Base-by-base conservation (phyloP, 192 early-diverging fungal genomes). In the Entomortierella chlamydospora region DNA sequence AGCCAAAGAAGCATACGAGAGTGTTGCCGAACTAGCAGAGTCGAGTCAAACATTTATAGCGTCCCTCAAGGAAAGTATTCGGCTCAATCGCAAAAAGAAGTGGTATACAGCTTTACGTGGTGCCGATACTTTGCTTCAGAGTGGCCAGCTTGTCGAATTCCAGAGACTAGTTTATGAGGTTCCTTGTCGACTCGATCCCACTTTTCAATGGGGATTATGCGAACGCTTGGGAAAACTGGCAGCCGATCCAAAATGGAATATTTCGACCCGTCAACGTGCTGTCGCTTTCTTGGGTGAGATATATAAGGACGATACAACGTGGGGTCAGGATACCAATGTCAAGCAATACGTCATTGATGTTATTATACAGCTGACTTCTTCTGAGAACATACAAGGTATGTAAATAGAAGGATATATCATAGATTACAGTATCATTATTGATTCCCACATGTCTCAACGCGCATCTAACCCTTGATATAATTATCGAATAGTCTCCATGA, bases 211-310 rank as follows among this genome's bases (percentile, higher is more conserved):
- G 63, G 63, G 63, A 10, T 26, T 65, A 1, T 54, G 51, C 20
- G 50, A 65, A 31, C 33, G 22, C 23, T 51, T 65, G 6, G 63
- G 63, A 2, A 34, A 65, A 20, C 39, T 65, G 33, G 52, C 63
- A 10, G 34, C 28, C 26, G 50, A 65, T 28, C 20, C 63, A 22
- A 8, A 25, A 5, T 65, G 63, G 63, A 51, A 54, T 29, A 22
- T 20, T 1, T 18, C 2, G 2, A 23, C 18, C 15, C 63, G 63
- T 18, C 1, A 23, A 25, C 31, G 37, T 28, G 63, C 63, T 11
- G 17, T 65, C 11, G 28, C 3, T 12, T 41, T 65, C 33, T 28
- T 65, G n/a, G 25, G 34, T 7, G 63, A 65, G 52, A 8, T 65
- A 2, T 65, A 54, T 33, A 25, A 2, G 37, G 54, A 25, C 37